A percentile compares a stretch with the other conserved stretches of the same genome.
Evolutionary conservation across 257 asterid genomes (phyloP).

Genomic region (Capsicum rhomboideum): DNA sequence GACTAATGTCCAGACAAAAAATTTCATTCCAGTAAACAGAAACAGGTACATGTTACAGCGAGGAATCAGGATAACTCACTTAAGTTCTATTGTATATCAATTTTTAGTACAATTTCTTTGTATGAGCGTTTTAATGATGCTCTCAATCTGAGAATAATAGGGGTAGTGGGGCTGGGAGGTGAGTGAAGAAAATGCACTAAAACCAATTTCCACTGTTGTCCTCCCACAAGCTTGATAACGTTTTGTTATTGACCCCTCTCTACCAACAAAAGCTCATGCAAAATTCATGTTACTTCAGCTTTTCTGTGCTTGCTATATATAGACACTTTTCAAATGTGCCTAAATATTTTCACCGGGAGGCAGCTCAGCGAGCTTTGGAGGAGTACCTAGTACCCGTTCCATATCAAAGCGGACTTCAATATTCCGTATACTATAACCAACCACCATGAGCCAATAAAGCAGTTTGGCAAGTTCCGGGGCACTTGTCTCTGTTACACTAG

Average conservation of each 20-base stretch:
- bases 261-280: background rate
- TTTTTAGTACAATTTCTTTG: background rate
- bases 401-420: conserved; percentile 96
- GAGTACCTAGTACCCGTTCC: conserved; percentile 88
- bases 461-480: conserved; percentile 87
- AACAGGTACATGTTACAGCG: background rate
- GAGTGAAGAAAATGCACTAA: background rate
- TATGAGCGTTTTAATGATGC: background rate
- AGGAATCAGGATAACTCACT: background rate
- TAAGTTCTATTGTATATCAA: background rate
- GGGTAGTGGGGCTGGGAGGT: background rate
- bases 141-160: background rate
- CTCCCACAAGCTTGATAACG: background rate
- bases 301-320: background rate
- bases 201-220: background rate
- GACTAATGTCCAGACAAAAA: background rate
- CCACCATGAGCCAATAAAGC: conserved; percentile 99
- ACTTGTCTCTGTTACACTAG: conserved; percentile 84
- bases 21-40: background rate
- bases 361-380: conserved; percentile 79
- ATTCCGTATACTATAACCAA: conserved; percentile 88
- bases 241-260: background rate
- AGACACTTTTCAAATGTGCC: conserved; percentile 6
- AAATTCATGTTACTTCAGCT: background rate
- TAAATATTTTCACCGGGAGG: conserved; percentile 91